Evolutionary conservation across 1,284 basidiomycete species (phyloP), one percentile per base, ranked within the genome.

Genomic region (Sparassis latifolia): DNA sequence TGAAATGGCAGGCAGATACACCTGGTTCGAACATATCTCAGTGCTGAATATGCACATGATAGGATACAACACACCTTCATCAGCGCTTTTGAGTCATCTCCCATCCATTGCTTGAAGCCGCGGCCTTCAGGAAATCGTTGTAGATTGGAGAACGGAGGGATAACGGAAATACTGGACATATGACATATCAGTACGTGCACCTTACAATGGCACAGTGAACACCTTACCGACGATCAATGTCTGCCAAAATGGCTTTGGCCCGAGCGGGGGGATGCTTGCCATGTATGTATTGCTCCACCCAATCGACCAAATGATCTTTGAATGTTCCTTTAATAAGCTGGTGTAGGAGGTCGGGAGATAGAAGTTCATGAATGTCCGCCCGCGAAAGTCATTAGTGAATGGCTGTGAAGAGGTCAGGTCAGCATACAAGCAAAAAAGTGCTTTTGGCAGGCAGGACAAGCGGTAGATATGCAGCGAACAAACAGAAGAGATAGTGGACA

Each of bases 81-180:
- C 6, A 62, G 39, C 0, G 48, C 60, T 31, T 57, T 57, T 0
- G 55, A 57, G 27, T 62, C 57, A 44, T 62, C 52, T 0, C 60
- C 60, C 3, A 55, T 61, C 60, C 60, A 61, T 42, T 61, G 58
- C 39, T 61, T 61, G 50, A 62, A 62, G 12, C 42, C 43, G 20
- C 56, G 49, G 1, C 61, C 58, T 42, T 62, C 33, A 2, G 38
- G 51, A 44, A 62, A 62, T 1, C 48, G 54, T 1, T 55, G 51
- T 0, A 62, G 47, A 1, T 52, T 55, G 2, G 55, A 35, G 42
- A 61, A 62, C 5, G 48, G 12, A 2, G 61, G 58, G 0, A 49
- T 50, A n/a, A 39, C 44, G 3, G 58, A 54, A 45, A 60, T 45
- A 0, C 54, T 55, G 42, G 35, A 7, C n/a, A 3, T 9, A 37